Percentiles rank a stretch among this genome's conserved stretches.
These are phyloP conservation scores for Ophiosphaerella herpotricha DNA, from an alignment of 2,329 filamentous ascomycete genomes.

Conservation along the genomic window DNA sequence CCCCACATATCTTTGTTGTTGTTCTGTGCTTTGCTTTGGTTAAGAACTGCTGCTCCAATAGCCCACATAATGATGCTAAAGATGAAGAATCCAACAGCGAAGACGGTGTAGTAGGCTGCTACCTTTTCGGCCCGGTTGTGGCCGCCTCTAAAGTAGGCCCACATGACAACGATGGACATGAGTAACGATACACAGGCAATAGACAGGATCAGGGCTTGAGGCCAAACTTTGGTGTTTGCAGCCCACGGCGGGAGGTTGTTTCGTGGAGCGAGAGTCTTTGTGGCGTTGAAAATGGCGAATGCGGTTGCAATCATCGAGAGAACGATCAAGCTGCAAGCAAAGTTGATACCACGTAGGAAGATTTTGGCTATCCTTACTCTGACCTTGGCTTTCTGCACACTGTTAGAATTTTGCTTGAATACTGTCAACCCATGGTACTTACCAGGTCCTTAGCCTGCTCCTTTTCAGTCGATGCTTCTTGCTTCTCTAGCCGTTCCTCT, in stretches of 20 bases:
- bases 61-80: constrained; percentile 93
- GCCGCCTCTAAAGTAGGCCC: constrained; percentile 85
- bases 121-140: constrained; percentile 90
- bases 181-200: constrained; percentile 81
- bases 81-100: constrained; percentile 91
- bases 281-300: constrained; percentile 90
- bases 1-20: constrained; percentile 93
- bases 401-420: constrained; percentile 37
- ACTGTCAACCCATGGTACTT: constrained; percentile 50
- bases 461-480: constrained; percentile 79
- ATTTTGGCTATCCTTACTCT: constrained; percentile 93
- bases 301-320: constrained; percentile 87
- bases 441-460: constrained; percentile 87
- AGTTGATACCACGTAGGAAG: constrained; percentile 92
- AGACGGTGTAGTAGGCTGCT: constrained; percentile 92
- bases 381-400: constrained; percentile 81
- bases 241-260: constrained; percentile 89
- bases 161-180: constrained; percentile 79
- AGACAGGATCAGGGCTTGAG: constrained; percentile 79
- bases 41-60: constrained; percentile 80
- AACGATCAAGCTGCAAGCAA: constrained; percentile 94
- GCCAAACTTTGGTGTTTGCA: constrained; percentile 77
- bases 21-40: constrained; percentile 73
- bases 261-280: constrained; percentile 71
- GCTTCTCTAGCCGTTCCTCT: constrained; percentile 84